Conservation (phyloP, 108 stramenopile species). For the Skeletonema grethae region DNA sequence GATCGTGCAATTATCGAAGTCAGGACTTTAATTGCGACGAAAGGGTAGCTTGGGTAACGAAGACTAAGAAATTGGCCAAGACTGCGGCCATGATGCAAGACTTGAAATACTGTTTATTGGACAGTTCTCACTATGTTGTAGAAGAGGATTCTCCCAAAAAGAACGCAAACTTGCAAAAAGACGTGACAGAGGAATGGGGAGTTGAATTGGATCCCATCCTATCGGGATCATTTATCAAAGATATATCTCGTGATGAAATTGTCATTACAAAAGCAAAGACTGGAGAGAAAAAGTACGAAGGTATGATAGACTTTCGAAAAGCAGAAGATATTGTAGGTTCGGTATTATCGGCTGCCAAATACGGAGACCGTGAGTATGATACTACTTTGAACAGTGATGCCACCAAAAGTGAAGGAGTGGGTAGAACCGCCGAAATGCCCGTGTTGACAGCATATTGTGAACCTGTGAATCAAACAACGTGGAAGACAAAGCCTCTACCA, state of each 20-base stretch:
- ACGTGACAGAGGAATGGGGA: constrained; percentile 1
- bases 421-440: constrained; percentile 34
- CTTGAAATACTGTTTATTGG: constrained; percentile 14
- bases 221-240: constrained; percentile 25
- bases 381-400: neutral
- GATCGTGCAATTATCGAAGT: constrained; percentile 11
- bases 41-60: constrained; percentile 19
- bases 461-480: constrained; percentile 47
- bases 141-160: constrained; percentile 1
- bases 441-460: constrained; percentile 48
- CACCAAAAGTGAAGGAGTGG: neutral
- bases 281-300: constrained; percentile 6
- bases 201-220: constrained; percentile 6
- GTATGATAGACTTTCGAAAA: constrained; percentile 25
- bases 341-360: constrained; percentile 33
- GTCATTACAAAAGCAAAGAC: neutral
- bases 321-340: constrained; percentile 28
- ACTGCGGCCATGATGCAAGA: constrained; percentile 8
- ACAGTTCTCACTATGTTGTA: neutral
- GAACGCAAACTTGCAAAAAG: neutral
- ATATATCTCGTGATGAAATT: neutral
- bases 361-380: constrained; percentile 43
- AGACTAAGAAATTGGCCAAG: neutral
- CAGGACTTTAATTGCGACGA: constrained; percentile 24
- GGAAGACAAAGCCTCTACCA: constrained; percentile 46